Conservation (phyloP, 495 filamentous ascomycete species). For the Chaetomidium leptoderma region DNA sequence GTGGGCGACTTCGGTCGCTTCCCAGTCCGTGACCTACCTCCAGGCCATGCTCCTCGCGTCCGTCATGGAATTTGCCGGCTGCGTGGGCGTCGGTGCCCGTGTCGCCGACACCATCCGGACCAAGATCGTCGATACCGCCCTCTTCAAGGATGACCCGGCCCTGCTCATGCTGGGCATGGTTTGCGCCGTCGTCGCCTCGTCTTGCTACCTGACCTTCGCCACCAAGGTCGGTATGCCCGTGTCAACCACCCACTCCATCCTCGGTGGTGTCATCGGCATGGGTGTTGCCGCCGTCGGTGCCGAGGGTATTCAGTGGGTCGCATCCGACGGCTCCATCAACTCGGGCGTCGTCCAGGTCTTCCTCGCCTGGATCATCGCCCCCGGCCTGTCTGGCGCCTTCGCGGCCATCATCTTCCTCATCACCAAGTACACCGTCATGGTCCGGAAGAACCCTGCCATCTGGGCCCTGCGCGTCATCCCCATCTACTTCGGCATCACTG, state of each 20-base stretch:
- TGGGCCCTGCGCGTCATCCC: slow-evolving; percentile 55
- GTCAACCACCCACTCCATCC: slow-evolving; percentile 62
- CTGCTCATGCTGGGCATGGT: slow-evolving; percentile 60
- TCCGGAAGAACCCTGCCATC: slow-evolving; percentile 54
- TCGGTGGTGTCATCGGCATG: slow-evolving; percentile 60
- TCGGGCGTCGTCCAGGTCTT: slow-evolving; percentile 45
- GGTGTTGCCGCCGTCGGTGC: slow-evolving; percentile 54
- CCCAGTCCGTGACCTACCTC: slow-evolving; percentile 59
- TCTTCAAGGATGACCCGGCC: slow-evolving; percentile 50
- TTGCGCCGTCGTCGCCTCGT: slow-evolving; percentile 57
- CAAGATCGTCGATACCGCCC: slow-evolving; percentile 54
- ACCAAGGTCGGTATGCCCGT: slow-evolving; percentile 56
- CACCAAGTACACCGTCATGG: slow-evolving; percentile 60
- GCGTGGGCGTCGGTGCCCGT: slow-evolving; percentile 58
- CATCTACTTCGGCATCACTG: slow-evolving; percentile 58
- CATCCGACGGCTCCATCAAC: slow-evolving; percentile 45
- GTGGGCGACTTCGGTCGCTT: slow-evolving; percentile 67
- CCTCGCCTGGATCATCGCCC: slow-evolving; percentile 58
- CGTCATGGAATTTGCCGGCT: slow-evolving; percentile 64
- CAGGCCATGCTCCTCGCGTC: slow-evolving; percentile 66
- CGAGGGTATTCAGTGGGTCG: slow-evolving; percentile 53
- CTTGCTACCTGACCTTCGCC: slow-evolving; percentile 55
- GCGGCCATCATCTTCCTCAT: slow-evolving; percentile 58
- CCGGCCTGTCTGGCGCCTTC: slow-evolving; percentile 50
- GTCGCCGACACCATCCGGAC: slow-evolving; percentile 65